Percentiles rank a stretch among this genome's conserved stretches.
phyloP scores from a whole-genome alignment of 2,329 filamentous ascomycete species.

The Talaromyces sp. region DNA sequence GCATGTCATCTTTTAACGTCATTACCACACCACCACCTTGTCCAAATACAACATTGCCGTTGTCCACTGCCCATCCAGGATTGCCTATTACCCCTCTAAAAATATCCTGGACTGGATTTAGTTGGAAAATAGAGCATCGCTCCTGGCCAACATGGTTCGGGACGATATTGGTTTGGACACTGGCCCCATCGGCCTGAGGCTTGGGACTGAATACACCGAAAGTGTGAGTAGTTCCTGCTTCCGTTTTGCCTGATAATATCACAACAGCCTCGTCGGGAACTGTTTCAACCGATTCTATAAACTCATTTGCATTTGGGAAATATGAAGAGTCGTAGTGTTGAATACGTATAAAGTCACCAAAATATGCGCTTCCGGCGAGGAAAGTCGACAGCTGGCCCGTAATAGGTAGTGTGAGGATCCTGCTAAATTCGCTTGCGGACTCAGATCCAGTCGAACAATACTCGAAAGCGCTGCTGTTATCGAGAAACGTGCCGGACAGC shows the following conservation, averaged over 20 bases:
- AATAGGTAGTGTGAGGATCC: not conserved
- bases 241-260: not conserved
- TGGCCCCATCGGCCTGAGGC: not conserved
- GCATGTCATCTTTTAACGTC: constrained; percentile 2
- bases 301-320: not conserved
- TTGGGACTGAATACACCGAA: constrained; percentile 4
- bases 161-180: not conserved
- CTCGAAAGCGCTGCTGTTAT: not conserved
- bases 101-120: constrained; percentile 1
- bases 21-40: not conserved
- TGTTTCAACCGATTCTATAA: not conserved
- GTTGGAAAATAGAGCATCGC: constrained; percentile 3
- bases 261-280: constrained; percentile 1
- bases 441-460: not conserved
- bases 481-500: not conserved
- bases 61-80: constrained; percentile 2
- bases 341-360: not conserved
- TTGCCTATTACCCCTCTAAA: not conserved
- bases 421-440: not conserved
- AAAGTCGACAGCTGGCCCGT: not conserved
- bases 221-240: not conserved
- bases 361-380: not conserved
- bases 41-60: not conserved
- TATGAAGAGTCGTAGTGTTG: not conserved
- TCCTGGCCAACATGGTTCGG: not conserved